Evolutionary conservation across 495 filamentous ascomycete genomes (phyloP).

Genomic region (Alectoria sarmentosa): DNA sequence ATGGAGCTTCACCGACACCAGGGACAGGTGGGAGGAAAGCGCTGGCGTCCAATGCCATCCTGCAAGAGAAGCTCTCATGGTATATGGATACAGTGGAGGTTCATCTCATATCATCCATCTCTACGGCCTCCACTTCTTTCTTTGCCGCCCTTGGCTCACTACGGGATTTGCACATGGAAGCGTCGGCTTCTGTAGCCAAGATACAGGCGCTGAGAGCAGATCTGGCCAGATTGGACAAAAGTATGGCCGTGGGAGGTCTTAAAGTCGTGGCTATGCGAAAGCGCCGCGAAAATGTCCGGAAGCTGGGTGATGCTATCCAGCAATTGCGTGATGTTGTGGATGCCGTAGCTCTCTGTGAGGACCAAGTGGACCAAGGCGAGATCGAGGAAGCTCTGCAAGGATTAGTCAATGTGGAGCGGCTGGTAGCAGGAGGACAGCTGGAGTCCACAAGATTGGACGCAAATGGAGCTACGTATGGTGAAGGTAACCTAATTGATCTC

Average conservation of each 20-base stretch:
- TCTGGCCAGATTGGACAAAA: constrained; percentile 68
- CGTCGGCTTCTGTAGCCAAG: constrained; percentile 79
- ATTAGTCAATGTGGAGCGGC: constrained; percentile 66
- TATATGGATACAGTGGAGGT: constrained; percentile 99
- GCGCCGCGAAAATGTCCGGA: constrained; percentile 75
- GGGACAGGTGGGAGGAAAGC: constrained; percentile 59
- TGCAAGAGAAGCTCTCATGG: constrained; percentile 99
- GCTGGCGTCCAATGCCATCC: constrained; percentile 90
- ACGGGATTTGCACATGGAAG: constrained; percentile 83
- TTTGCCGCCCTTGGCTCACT: constrained; percentile 92
- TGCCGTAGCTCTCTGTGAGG: constrained; percentile 68
- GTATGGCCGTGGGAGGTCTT: constrained; percentile 81
- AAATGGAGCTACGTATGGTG: constrained; percentile 24
- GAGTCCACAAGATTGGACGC: constrained; percentile 28
- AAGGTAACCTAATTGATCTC: constrained; percentile 55
- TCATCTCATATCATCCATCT: constrained; percentile 93
- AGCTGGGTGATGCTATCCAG: constrained; percentile 71
- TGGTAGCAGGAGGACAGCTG: constrained; percentile 62
- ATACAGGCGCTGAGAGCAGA: constrained; percentile 79
- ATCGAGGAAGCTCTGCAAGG: constrained; percentile 71
- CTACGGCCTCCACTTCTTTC: constrained; percentile 89
- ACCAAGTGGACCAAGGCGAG: constrained; percentile 70
- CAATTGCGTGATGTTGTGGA: constrained; percentile 77
- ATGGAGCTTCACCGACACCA: constrained; percentile 56
- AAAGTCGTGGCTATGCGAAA: constrained; percentile 78